Evolutionary conservation across 805 yeast genomes (phyloP).

Genomic region (Candida orba): DNA sequence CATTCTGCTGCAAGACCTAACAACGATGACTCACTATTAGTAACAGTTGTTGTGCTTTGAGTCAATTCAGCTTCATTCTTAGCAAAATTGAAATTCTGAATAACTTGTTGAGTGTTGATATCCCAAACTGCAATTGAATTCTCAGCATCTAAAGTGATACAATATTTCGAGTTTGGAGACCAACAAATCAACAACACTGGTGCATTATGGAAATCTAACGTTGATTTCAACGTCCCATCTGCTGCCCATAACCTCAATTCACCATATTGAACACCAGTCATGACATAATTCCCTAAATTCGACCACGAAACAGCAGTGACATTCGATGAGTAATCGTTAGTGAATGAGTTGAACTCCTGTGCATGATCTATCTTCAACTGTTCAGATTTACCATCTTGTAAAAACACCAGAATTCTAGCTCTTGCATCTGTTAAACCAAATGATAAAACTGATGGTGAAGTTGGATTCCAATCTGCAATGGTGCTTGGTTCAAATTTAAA

Average conservation of each 20-base stretch:
- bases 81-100: constrained; percentile 37
- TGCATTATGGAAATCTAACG: constrained; percentile 43
- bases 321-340: constrained; percentile 13
- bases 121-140: constrained; percentile 62
- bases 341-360: constrained; percentile 16
- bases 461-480: constrained; percentile 52
- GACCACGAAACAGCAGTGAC: constrained; percentile 50
- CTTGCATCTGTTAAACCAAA: constrained; percentile 45
- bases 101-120: constrained; percentile 41
- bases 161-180: constrained; percentile 47
- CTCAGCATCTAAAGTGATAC: constrained; percentile 54
- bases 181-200: constrained; percentile 54
- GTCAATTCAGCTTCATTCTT: constrained; percentile 5
- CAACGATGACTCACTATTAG: constrained; percentile 2
- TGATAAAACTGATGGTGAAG: constrained; percentile 36
- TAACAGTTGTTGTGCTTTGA: too few species aligned
- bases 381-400: constrained; percentile 18
- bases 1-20: constrained; percentile 60
- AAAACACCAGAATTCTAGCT: constrained; percentile 37
- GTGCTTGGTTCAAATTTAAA: constrained; percentile 37
- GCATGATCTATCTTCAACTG: constrained; percentile 26
- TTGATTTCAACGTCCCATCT: constrained; percentile 57
- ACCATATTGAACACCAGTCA: constrained; percentile 64
- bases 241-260: constrained; percentile 74
- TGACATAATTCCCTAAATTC: constrained; percentile 51